A percentile compares a stretch with the other conserved stretches of the same genome.
phyloP scores from a whole-genome alignment of 176 grass and related monocot genomes.

The Lolium rigidum region DNA sequence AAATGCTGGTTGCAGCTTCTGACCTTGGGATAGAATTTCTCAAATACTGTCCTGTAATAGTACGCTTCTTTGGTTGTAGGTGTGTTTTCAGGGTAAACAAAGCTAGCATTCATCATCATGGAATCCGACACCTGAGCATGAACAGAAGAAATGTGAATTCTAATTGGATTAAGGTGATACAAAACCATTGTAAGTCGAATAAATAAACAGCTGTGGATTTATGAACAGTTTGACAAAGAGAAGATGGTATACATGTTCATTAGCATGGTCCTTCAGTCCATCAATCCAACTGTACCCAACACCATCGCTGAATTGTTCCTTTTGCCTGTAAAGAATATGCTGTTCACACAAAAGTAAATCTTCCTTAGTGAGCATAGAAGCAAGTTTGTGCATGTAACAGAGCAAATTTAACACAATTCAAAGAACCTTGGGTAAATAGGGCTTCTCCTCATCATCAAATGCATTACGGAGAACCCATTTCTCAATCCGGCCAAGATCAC shows the following conservation, averaged over 20 bases:
- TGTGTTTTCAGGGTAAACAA: conserved; percentile 96
- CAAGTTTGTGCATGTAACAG: not conserved
- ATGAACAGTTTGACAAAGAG: conserved; percentile 27
- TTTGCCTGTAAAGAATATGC: conserved; percentile 98
- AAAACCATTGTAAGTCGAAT: conserved; percentile 4
- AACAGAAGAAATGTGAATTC: conserved; percentile 22
- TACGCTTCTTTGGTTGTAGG: conserved; percentile 96
- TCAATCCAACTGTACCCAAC: conserved; percentile 99
- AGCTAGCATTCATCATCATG: conserved; percentile 89
- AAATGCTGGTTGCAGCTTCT: conserved; percentile 12
- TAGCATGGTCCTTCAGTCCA: conserved; percentile 92
- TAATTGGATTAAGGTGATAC: not conserved
- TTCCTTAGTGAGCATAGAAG: not conserved
- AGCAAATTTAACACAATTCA: not conserved
- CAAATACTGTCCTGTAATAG: conserved; percentile 86
- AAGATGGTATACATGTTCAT: conserved; percentile 65
- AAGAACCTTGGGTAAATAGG: conserved; percentile 93
- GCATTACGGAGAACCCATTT: conserved; percentile 97
- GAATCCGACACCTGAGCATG: conserved; percentile 79
- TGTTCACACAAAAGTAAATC: conserved; percentile 50
- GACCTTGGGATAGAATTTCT: conserved; percentile 94
- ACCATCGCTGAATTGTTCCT: conserved; percentile 99
- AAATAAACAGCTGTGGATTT: not conserved
- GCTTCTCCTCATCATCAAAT: conserved; percentile 87
- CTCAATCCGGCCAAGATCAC: conserved; percentile 81